Conservation (phyloP, 345 rosid genomes). For the Eucalyptus dawsonii region DNA sequence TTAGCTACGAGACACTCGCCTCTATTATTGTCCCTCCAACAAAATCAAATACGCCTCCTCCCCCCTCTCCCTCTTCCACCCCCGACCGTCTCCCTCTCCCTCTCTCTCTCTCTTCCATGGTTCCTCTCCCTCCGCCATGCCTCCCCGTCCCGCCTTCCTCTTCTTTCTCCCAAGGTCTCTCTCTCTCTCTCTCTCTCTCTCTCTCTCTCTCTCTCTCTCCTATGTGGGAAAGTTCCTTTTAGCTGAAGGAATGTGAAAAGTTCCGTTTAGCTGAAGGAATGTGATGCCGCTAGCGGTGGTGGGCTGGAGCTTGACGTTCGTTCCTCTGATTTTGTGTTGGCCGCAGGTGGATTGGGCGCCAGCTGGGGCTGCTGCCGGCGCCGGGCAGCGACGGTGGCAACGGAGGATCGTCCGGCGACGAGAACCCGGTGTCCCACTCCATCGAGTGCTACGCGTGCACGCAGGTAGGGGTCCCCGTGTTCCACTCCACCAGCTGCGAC, state of each 20-base stretch:
- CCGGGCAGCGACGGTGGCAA: background rate
- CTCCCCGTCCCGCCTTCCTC: conserved; percentile 5
- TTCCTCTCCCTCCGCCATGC: conserved; percentile 23
- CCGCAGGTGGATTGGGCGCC: conserved; percentile 33
- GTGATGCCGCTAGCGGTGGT: background rate
- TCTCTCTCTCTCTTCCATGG: conserved; percentile 9
- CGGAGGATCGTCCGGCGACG: background rate
- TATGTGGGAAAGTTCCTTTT: background rate
- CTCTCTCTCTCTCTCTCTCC: too few species aligned
- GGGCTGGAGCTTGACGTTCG: background rate
- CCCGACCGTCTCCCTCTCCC: background rate
- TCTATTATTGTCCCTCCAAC: conserved; percentile 15
- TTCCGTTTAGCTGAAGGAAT: background rate
- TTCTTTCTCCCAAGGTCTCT: conserved; percentile 25
- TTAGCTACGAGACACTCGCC: conserved; percentile 14
- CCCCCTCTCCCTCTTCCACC: background rate
- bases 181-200: too few species aligned
- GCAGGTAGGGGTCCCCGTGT: conserved; percentile 80
- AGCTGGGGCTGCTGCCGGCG: background rate
- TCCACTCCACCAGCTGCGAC: conserved; percentile 96
- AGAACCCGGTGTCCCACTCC: conserved; percentile 17
- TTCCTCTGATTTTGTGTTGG: background rate
- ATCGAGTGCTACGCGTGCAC: conserved; percentile 93
- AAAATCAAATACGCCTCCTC: background rate
- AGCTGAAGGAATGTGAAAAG: too few species aligned